A percentile compares a stretch with the other conserved stretches of the same genome.
These are phyloP conservation scores for Sisymbrium altissimum DNA, from an alignment of 345 rosid species.

Conservation along the genomic window DNA sequence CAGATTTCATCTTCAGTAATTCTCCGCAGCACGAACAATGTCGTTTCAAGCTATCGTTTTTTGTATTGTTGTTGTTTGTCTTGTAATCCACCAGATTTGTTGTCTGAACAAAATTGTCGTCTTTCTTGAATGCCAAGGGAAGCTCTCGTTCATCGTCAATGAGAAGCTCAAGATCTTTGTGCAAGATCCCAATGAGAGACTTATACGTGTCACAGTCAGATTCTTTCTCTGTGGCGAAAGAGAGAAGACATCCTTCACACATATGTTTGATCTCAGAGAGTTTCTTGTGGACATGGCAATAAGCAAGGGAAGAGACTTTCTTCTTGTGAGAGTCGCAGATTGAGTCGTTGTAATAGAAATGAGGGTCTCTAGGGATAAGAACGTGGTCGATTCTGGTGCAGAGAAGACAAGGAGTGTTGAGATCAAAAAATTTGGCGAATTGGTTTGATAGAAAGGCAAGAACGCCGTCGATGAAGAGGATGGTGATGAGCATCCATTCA, in stretches of 20 bases:
- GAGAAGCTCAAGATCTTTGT: conserved; percentile 69
- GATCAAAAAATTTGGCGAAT: conserved; percentile 71
- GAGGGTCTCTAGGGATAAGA: conserved; percentile 41
- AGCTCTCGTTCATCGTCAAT: conserved; percentile 58
- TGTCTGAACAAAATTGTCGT: conserved; percentile 20
- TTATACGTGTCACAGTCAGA: conserved; percentile 73
- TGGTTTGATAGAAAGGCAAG: conserved; percentile 62
- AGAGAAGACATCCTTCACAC: conserved; percentile 94
- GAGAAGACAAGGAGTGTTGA: conserved; percentile 74
- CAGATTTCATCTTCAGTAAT: conserved; percentile 47
- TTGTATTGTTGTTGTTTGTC: background rate
- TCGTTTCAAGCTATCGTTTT: conserved; percentile 9
- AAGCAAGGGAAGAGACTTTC: conserved; percentile 71
- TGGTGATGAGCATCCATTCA: conserved; percentile 67
- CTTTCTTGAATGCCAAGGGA: conserved; percentile 45
- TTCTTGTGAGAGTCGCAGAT: conserved; percentile 78
- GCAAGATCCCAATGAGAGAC: conserved; percentile 71
- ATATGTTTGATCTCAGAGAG: conserved; percentile 71
- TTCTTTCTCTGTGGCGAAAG: conserved; percentile 80
- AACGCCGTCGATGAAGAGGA: conserved; percentile 68
- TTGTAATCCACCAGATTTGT: conserved; percentile 21
- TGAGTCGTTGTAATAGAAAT: conserved; percentile 76
- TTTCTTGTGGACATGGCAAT: conserved; percentile 78
- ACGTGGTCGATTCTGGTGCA: conserved; percentile 82
- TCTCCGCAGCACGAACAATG: conserved; percentile 72